phyloP scores from a whole-genome alignment of 352 stramenopile genomes.

The Peronospora farinosa region DNA sequence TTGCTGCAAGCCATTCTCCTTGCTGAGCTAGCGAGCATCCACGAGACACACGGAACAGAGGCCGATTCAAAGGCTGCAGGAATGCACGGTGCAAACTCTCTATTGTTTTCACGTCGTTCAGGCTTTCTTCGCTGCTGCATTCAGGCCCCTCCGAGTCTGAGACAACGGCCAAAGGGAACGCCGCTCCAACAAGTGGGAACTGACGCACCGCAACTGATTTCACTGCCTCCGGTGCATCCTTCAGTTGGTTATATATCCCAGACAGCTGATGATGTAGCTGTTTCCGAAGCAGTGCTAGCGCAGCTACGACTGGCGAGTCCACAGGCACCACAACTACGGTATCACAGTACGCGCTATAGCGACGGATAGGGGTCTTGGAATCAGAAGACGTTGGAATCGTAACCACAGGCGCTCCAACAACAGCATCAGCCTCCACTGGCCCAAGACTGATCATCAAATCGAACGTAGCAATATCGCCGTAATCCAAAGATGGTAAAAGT shows the following conservation, averaged over 20 bases:
- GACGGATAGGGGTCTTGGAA: slow-evolving; percentile 3
- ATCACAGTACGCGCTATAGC: slow-evolving; percentile 33
- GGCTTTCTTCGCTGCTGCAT: slow-evolving; percentile 5
- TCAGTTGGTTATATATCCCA: slow-evolving; percentile 19
- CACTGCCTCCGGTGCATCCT: slow-evolving; percentile 8
- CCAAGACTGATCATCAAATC: slow-evolving; percentile 42
- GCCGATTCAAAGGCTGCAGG: slow-evolving; percentile 36
- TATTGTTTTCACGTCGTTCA: slow-evolving; percentile 17
- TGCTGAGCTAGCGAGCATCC: slow-evolving; percentile 41
- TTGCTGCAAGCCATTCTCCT: slow-evolving; percentile 22
- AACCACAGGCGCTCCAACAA: slow-evolving; percentile 24
- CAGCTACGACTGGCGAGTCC: slow-evolving; percentile 9
- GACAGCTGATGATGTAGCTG: slow-evolving; percentile 26
- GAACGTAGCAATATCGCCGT: slow-evolving; percentile 42
- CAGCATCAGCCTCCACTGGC: slow-evolving; percentile 6
- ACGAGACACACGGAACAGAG: slow-evolving; percentile 34
- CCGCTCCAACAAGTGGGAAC: slow-evolving; percentile 40
- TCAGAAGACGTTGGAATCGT: slow-evolving; percentile 27
- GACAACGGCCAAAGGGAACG: slow-evolving; percentile 43
- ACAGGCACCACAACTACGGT: slow-evolving; percentile 36
- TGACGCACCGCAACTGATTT: slow-evolving; percentile 31
- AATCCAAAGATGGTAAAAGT: slow-evolving; percentile 42
- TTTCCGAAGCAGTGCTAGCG: slow-evolving; percentile 21
- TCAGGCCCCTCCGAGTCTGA: slow-evolving; percentile 5
- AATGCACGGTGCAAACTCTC: slow-evolving; percentile 32